Evolutionary conservation across 345 rosid genomes (phyloP).

Genomic region (Lagerstroemia speciosa): DNA sequence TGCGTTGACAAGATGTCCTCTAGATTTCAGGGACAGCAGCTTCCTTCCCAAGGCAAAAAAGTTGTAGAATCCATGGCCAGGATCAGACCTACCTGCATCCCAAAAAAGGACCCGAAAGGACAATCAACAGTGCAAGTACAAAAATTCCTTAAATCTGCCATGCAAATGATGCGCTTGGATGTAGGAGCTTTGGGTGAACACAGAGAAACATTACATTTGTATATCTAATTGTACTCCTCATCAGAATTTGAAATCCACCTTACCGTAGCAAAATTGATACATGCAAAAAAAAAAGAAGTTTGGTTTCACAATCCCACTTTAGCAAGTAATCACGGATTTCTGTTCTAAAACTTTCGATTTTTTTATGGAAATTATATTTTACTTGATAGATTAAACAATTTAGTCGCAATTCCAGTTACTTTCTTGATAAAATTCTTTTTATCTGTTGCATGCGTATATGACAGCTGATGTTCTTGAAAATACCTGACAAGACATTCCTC

Average conservation of each 20-base stretch:
- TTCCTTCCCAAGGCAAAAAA: neutral
- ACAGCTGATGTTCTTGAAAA: neutral
- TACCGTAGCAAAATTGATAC: too few relatives aligned
- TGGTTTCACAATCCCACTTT: neutral
- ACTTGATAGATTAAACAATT: neutral
- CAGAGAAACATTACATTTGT: neutral
- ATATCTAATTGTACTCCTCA: neutral
- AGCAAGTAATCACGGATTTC: too few relatives aligned
- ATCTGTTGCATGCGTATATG: neutral
- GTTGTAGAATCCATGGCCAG: neutral
- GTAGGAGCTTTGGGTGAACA: neutral
- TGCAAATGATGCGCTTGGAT: neutral
- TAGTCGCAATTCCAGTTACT: neutral
- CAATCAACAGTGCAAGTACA: neutral
- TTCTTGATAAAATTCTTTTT: neutral
- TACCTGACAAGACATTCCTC: neutral
- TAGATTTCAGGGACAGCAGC: neutral
- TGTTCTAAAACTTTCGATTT: neutral
- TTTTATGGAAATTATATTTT: too few relatives aligned
- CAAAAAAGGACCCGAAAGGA: neutral
- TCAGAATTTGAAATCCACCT: neutral
- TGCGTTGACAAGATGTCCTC: conserved; percentile 1
- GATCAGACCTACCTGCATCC: neutral
- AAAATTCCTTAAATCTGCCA: conserved; percentile 3
- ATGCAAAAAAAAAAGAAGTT: too few relatives aligned